phyloP scores from a whole-genome alignment of 129 eudicot genomes.

The Chrysanthemum seticuspe region DNA sequence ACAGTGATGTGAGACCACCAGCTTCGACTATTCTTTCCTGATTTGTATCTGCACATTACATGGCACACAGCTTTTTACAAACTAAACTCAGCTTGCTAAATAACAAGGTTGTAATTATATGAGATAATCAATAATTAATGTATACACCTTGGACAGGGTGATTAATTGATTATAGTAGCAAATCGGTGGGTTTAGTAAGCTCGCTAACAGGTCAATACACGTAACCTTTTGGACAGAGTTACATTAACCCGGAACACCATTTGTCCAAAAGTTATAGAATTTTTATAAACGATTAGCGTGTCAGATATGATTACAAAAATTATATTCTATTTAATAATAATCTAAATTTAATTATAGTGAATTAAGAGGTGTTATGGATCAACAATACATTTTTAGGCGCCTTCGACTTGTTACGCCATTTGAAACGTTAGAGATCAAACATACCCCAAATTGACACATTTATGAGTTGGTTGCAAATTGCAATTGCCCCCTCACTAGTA shows the following conservation, averaged over 20 bases:
- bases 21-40: constrained; percentile 90
- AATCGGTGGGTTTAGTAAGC: background rate
- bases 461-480: background rate
- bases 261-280: background rate
- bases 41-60: constrained; percentile 61
- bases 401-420: background rate
- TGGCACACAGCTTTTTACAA: constrained; percentile 12
- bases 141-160: background rate
- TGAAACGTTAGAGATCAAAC: background rate
- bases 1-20: constrained; percentile 86
- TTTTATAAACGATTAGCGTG: background rate
- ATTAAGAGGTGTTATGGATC: background rate
- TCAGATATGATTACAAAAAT: background rate
- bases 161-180: background rate
- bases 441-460: background rate
- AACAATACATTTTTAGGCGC: background rate
- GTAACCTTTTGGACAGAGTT: background rate
- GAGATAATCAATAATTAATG: background rate
- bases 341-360: background rate
- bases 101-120: background rate
- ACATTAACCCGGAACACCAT: background rate
- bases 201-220: background rate
- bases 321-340: background rate
- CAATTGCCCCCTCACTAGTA: background rate
- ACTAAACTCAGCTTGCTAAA: background rate